Conservation (phyloP, 129 eudicot genomes). For the Gnaphalium uliginosum region DNA sequence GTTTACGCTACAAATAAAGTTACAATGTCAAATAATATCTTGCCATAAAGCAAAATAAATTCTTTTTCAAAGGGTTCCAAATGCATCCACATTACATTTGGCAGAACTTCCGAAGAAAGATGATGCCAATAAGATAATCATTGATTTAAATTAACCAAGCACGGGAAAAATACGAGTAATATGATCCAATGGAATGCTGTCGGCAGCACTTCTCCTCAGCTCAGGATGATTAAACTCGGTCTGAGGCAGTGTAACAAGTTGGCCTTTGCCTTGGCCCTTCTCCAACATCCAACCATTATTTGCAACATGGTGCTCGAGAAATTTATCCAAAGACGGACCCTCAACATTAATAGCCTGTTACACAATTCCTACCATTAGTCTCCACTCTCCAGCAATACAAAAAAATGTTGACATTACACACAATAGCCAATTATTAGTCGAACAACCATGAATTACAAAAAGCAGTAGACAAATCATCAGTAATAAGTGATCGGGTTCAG, state of each 20-base stretch:
- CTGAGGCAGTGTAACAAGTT: constrained; percentile 56
- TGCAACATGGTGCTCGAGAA: constrained; percentile 69
- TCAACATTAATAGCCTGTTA: constrained; percentile 85
- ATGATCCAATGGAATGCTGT: constrained; percentile 70
- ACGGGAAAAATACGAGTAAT: constrained; percentile 80
- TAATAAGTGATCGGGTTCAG: not conserved
- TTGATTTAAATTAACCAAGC: constrained; percentile 51
- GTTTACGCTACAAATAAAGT: too few species aligned
- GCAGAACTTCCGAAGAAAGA: not conserved
- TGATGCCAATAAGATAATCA: not conserved
- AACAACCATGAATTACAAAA: too few species aligned
- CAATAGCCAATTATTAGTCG: not conserved
- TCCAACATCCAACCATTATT: constrained; percentile 68
- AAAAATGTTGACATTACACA: not conserved
- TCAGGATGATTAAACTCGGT: constrained; percentile 86
- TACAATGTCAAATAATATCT: not conserved
- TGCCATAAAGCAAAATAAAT: not conserved
- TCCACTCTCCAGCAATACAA: not conserved
- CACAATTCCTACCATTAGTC: constrained; percentile 5
- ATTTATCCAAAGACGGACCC: constrained; percentile 79
- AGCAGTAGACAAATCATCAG: not conserved
- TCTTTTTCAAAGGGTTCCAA: not conserved
- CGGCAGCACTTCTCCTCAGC: constrained; percentile 65
- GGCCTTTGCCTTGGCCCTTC: constrained; percentile 60
- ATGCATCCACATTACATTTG: not conserved